A percentile compares a stretch with the other conserved stretches of the same genome.
Conservation (phyloP, 495 filamentous ascomycete species). For the Penicillium lagena region DNA sequence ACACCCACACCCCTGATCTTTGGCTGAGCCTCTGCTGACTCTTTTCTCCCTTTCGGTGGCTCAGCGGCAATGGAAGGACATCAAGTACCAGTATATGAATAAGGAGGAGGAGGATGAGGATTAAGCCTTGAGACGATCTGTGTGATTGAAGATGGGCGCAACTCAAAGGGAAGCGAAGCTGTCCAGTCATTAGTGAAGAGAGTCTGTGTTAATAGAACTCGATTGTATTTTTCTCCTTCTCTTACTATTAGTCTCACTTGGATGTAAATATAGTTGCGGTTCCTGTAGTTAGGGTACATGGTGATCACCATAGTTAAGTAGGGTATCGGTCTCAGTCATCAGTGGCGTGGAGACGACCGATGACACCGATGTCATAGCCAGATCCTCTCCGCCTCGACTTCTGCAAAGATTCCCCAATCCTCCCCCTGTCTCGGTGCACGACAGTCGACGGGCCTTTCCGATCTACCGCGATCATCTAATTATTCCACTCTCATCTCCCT, state of each 20-base stretch:
- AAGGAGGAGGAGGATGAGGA: conserved; percentile 56
- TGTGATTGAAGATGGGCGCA: conserved; percentile 1
- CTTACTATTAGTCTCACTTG: too few relatives aligned
- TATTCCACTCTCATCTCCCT: not conserved
- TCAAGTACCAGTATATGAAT: conserved; percentile 77
- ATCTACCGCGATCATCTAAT: too few relatives aligned
- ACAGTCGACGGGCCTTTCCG: too few relatives aligned
- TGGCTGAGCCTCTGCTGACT: conserved; percentile 5
- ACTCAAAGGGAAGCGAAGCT: not conserved
- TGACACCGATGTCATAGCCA: conserved; percentile 27
- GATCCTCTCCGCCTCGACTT: conserved; percentile 12
- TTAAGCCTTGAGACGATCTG: conserved; percentile 14
- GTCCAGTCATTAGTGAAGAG: too few relatives aligned
- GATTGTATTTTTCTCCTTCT: too few relatives aligned
- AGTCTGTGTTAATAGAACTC: too few relatives aligned
- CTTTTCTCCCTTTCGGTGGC: conserved; percentile 1
- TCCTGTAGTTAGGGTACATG: too few relatives aligned
- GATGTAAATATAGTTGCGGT: too few relatives aligned
- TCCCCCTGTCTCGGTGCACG: not conserved
- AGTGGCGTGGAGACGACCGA: conserved; percentile 22
- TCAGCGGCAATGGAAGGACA: conserved; percentile 99
- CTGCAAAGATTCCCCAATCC: conserved; percentile 3
- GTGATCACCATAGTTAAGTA: too few relatives aligned
- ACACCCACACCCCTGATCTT: too few relatives aligned
- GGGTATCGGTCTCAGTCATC: conserved; percentile 3